A percentile compares a stretch with the other conserved stretches of the same genome.
Evolutionary conservation across 2,329 filamentous ascomycete species (phyloP).

Genomic region (Ophiocordyceps robertsii): DNA sequence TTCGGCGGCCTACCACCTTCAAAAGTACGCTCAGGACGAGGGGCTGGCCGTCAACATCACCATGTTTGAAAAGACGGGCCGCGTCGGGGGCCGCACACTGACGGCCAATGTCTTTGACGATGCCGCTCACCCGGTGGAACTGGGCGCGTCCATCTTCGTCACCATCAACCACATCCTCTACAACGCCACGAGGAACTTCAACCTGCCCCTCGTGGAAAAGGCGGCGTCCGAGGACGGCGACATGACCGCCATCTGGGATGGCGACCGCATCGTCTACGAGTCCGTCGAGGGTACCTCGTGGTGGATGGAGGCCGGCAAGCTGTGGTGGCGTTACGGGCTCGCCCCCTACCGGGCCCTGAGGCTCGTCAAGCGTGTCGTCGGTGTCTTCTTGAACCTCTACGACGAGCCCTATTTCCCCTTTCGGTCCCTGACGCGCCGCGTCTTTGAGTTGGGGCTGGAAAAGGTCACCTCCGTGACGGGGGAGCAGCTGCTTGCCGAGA

Average conservation of each 20-base stretch:
- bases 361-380: slow-evolving; percentile 58
- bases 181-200: slow-evolving; percentile 57
- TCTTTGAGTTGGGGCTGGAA: slow-evolving; percentile 52
- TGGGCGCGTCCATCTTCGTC: slow-evolving; percentile 90
- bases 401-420: slow-evolving; percentile 76
- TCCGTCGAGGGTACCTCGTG: slow-evolving; percentile 43
- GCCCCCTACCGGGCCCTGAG: slow-evolving; percentile 61
- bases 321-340: slow-evolving; percentile 76
- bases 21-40: slow-evolving; percentile 52
- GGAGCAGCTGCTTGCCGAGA: slow-evolving; percentile 53
- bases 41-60: slow-evolving; percentile 61
- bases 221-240: slow-evolving; percentile 34
- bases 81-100: slow-evolving; percentile 74
- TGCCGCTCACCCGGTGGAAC: slow-evolving; percentile 56
- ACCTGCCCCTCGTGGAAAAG: slow-evolving; percentile 41
- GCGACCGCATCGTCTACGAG: slow-evolving; percentile 56
- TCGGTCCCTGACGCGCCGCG: slow-evolving; percentile 55
- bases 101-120: slow-evolving; percentile 69
- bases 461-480: slow-evolving; percentile 59
- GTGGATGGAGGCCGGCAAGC: slow-evolving; percentile 71
- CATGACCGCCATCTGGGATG: slow-evolving; percentile 74
- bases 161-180: slow-evolving; percentile 70
- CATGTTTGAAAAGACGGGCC: slow-evolving; percentile 67
- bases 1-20: slow-evolving; percentile 73
- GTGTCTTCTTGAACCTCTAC: slow-evolving; percentile 68